Evolutionary conservation across 164 flowering plant genomes (phyloP).

Genomic region (Protea cynaroides): DNA sequence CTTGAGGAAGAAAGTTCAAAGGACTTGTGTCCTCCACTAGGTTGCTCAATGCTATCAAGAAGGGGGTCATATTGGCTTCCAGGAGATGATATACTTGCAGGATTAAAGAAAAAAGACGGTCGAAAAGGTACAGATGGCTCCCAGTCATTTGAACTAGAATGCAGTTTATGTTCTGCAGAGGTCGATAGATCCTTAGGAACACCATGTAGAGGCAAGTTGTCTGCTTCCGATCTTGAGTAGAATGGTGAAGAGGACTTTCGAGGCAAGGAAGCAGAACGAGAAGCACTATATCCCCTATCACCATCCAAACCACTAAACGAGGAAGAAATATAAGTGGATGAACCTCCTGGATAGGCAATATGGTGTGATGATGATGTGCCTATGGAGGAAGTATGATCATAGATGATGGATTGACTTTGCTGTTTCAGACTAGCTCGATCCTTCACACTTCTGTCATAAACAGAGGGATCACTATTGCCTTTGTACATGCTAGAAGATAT

Average conservation of each 20-base stretch:
- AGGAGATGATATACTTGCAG: slow-evolving; percentile 33
- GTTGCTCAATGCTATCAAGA: slow-evolving; percentile 54
- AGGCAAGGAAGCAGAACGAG: slow-evolving; percentile 23
- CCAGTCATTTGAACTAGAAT: slow-evolving; percentile 41
- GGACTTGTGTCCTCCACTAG: slow-evolving; percentile 21
- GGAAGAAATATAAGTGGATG: slow-evolving; percentile 17
- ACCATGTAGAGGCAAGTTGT: slow-evolving; percentile 6
- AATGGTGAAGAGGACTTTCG: slow-evolving; percentile 27
- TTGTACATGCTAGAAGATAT: slow-evolving; percentile 12
- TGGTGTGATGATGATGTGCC: slow-evolving; percentile 9
- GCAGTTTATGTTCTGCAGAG: slow-evolving; percentile 17
- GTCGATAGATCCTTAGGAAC: slow-evolving; percentile 3
- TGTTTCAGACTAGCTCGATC: slow-evolving; percentile 5
- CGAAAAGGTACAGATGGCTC: slow-evolving; percentile 79
- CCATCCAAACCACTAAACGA: slow-evolving; percentile 17
- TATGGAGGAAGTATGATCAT: slow-evolving; percentile 12
- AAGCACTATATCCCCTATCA: slow-evolving; percentile 18
- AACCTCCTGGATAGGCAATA: slow-evolving; percentile 13
- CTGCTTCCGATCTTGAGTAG: slow-evolving; percentile 23
- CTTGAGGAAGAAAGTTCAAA: slow-evolving; percentile 22
- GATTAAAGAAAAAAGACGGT: slow-evolving; percentile 47
- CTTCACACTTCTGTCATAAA: slow-evolving; percentile 4
- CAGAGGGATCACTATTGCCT: slow-evolving; percentile 3
- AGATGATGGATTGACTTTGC: slow-evolving; percentile 5
- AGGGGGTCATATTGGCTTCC: slow-evolving; percentile 60